phyloP scores from a whole-genome alignment of 306 rosid species.

The Acmispon strigosus region DNA sequence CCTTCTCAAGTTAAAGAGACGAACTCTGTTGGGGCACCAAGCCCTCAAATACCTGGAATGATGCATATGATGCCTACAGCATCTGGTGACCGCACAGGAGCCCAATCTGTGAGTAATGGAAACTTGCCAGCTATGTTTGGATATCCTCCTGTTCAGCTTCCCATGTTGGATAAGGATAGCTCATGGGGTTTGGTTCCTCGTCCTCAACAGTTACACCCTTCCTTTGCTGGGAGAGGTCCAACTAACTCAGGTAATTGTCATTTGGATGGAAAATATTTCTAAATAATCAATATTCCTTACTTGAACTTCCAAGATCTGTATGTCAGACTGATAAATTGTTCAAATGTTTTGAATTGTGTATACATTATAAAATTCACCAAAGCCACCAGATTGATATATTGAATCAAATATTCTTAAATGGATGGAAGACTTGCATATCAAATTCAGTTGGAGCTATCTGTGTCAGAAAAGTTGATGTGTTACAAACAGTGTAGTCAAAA shows the following conservation, averaged over 20 bases:
- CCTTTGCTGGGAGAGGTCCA: conserved; percentile 56
- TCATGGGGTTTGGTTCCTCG: conserved; percentile 70
- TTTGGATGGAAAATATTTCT: conserved; percentile 12
- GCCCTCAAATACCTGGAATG: conserved; percentile 55
- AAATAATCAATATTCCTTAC: not conserved
- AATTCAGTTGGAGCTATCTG: not conserved
- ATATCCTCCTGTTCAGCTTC: conserved; percentile 74
- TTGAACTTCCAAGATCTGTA: not conserved
- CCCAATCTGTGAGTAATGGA: conserved; percentile 47
- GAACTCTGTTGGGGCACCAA: conserved; percentile 37
- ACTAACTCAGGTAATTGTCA: conserved; percentile 57
- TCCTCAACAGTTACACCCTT: conserved; percentile 65
- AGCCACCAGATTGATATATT: not conserved
- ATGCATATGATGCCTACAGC: conserved; percentile 58
- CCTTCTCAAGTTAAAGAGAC: conserved; percentile 49
- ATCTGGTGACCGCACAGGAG: conserved; percentile 49
- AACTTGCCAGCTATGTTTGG: conserved; percentile 75
- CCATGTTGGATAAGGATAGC: conserved; percentile 70
- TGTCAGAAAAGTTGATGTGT: not conserved
- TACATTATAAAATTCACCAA: not conserved
- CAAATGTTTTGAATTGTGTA: not conserved
- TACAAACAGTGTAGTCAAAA: too few species aligned
- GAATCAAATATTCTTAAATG: not conserved
- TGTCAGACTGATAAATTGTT: conserved; percentile 9
- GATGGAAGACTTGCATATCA: conserved; percentile 1